Evolutionary conservation across 1,139 yeast genomes (phyloP), one percentile per base, ranked within the genome.

Genomic region (Taphrina populina): DNA sequence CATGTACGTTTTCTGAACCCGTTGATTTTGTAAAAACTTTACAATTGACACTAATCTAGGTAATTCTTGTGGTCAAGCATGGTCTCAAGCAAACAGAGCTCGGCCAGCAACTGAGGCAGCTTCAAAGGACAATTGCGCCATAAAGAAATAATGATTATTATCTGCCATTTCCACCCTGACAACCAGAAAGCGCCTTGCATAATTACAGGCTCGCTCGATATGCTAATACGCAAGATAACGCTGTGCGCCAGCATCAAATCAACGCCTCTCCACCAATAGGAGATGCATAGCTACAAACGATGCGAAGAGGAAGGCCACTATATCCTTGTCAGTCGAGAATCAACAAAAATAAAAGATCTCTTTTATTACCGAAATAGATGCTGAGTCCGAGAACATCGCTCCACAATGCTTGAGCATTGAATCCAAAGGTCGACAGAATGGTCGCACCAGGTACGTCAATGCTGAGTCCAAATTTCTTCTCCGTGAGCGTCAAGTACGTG

Each of bases 361-460:
- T n/a, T n/a, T 68, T 61, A 64, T 67, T 62, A 8, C 68, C 64
- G 45, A 71, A 66, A 54, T 75, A 65, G 6, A 76, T 73, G 0
- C 71, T 73, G 58, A 87, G 73, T 36, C 75, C 77, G 5, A 73
- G 63, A 20, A 84, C 75, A 68, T 92, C 97, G 39, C 74, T 72
- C 71, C 80, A 72, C 60, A 86, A 77, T 1, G 92, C 94, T 35
- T 82, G 80, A 17, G 87, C 90, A 62, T 86, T 79, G 69, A 92
- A 92, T 0, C 98, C 98, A 73, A 92, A 92, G 0, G 97, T 88
- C 63, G 95, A 85, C 63, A 92, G 76, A 59, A 92, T 92, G 1
- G 95, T 94, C 1, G 98, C 97, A 4, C 98, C 98, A 0, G 98
- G 98, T n/a, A 92, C 95, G 69, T 88, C 96, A 63, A 92, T 92